These are phyloP conservation scores for Yamagishiella unicocca DNA, from an alignment of 139 green algal species.

Conservation along the genomic window DNA sequence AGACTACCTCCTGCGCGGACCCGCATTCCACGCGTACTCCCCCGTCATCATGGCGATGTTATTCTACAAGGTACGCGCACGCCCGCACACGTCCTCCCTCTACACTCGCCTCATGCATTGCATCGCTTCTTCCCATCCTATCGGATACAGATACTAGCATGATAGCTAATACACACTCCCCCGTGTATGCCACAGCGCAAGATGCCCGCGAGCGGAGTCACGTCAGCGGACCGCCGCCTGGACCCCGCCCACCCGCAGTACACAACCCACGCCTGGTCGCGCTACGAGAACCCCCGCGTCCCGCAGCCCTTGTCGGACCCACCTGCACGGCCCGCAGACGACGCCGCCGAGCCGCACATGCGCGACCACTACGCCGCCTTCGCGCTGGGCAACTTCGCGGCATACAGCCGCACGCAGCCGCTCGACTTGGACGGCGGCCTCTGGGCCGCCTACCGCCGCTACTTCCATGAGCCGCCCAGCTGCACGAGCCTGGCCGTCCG, in stretches of 20 bases:
- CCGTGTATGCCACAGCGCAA: neutral
- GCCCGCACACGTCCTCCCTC: too few relatives aligned
- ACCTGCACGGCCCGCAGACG: neutral
- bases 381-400: slow-evolving; percentile 18
- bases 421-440: neutral
- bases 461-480: neutral
- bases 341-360: neutral
- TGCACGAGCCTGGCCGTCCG: neutral
- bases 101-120: too few relatives aligned
- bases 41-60: neutral
- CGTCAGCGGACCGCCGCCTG: neutral
- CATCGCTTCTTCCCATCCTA: too few relatives aligned
- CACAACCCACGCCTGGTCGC: neutral
- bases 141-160: too few relatives aligned
- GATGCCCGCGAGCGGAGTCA: neutral
- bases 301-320: neutral
- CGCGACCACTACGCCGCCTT: neutral
- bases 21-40: neutral
- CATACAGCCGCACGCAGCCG: neutral
- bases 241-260: neutral
- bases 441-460: neutral
- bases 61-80: slow-evolving; percentile 6
- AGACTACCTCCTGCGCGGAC: neutral
- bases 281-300: neutral
- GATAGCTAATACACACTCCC: too few relatives aligned